Percentiles rank a stretch among this genome's conserved stretches.
Conservation (phyloP, 31 red algal genomes). For the Pterothamnion heteromorphum region DNA sequence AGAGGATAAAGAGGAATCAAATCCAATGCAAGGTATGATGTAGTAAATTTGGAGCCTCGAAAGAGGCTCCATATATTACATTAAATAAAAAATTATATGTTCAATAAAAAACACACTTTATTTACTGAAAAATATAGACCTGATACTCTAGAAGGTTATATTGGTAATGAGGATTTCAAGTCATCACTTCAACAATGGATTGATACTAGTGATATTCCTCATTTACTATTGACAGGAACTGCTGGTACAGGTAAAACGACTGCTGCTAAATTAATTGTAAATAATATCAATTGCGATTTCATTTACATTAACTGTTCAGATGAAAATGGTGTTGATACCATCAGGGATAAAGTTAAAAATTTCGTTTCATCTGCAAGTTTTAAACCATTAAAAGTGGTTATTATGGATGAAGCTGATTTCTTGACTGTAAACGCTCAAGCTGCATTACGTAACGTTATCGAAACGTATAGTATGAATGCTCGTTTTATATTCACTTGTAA, state of each 20-base stretch:
- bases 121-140: neutral
- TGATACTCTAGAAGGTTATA: neutral
- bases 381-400: neutral
- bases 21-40: conserved; percentile 47
- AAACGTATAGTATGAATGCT: neutral
- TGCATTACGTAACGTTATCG: neutral
- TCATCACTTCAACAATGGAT: neutral
- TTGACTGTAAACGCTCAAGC: neutral
- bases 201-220: neutral
- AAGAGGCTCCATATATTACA: no score
- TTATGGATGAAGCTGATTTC: neutral
- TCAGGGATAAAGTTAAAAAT: neutral
- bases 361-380: neutral
- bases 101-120: no score
- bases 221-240: neutral
- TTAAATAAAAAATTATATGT: no score
- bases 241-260: neutral
- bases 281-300: neutral
- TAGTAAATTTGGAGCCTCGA: no score
- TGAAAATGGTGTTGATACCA: neutral
- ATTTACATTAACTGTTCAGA: neutral
- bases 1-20: conserved; percentile 61
- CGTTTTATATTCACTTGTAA: conserved; percentile 1
- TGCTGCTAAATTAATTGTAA: neutral
- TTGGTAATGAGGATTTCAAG: neutral